phyloP scores from a whole-genome alignment of 2,329 filamentous ascomycete species.

The Botryosphaeria dothidea region DNA sequence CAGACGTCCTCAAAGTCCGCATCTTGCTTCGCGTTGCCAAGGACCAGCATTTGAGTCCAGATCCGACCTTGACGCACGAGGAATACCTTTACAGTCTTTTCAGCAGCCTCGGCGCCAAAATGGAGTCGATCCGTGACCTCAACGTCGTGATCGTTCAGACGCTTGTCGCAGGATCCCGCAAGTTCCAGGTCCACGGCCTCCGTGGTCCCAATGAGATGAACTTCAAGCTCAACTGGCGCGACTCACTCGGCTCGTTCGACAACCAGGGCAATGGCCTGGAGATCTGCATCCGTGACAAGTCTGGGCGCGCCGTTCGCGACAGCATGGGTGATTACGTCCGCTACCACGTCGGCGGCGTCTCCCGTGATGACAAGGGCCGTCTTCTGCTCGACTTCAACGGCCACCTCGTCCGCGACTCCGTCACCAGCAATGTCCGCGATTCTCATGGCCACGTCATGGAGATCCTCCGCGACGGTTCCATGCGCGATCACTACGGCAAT shows the following conservation, averaged over 20 bases:
- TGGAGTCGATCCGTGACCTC: neutral
- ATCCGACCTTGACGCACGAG: neutral
- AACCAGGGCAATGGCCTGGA: neutral
- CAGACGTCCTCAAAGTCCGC: neutral
- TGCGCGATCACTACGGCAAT: neutral
- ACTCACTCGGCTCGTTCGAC: neutral
- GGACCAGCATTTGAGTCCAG: neutral
- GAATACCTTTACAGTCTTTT: neutral
- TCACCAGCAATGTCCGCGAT: neutral
- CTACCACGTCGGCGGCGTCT: neutral
- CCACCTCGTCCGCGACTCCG: neutral
- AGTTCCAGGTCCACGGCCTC: neutral
- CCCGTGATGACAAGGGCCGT: neutral
- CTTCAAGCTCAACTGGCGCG: neutral
- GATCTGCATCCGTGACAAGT: neutral
- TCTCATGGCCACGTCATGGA: neutral
- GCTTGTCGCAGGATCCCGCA: neutral
- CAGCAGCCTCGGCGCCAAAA: neutral
- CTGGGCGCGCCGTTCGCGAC: neutral
- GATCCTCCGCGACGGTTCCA: neutral
- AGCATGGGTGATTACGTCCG: neutral
- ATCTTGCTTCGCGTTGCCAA: neutral
- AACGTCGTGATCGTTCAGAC: neutral
- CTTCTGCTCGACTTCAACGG: neutral
- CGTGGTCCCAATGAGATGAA: neutral